Base-by-base conservation (phyloP, 305 asterid species). In the Fraxinus velutina region DNA sequence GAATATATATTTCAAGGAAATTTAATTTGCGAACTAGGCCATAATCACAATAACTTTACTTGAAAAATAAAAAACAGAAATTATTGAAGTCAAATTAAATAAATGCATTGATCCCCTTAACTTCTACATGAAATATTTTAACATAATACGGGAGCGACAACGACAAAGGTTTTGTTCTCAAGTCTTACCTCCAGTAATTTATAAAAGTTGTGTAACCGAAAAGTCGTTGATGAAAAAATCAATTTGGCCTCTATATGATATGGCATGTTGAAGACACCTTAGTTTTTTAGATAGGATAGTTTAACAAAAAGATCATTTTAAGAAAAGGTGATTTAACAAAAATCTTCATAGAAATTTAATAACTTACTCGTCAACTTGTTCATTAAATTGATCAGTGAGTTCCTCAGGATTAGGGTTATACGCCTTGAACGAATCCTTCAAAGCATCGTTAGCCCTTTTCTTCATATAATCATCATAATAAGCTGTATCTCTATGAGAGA, bases 301-400 rank as follows among this genome's bases (percentile, higher is more conserved):
- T 17, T 55, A 17, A 57, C 68, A 19, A 57, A 17, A 57, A 17
- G 30, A 17, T 3, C 62, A 4, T 15, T 50, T 15, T 15, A 1
- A 50, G 21, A 13, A 12, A 12, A 47, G 17, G 19, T 55, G 17
- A 4, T 52, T 52, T n/a, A 79, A 24, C 13, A n/a, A 39, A 39
- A 39, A 12, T 42, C 52, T 42, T 42, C 52, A 42, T 10, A 21
- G 42, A 15, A 12, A 75, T 36, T 32, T 44, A 71, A 19, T 12
- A 5, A 73, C 90, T 81, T 85, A 87, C 91, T 87, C 73, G 81
- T 85, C 90, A 10, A 89, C 89, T 5, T 77, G 76, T 30, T 39
- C 24, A 77, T 83, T 87, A n/a, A 89, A 89, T 13, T 87, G 89
- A 34, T 85, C 89, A 0, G 91, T 87, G 5, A 82, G 3, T 8